Percentiles rank a stretch among this genome's conserved stretches.
These are phyloP conservation scores for Arxiozyma bovina DNA, from an alignment of 1,139 yeast species.

Conservation along the genomic window DNA sequence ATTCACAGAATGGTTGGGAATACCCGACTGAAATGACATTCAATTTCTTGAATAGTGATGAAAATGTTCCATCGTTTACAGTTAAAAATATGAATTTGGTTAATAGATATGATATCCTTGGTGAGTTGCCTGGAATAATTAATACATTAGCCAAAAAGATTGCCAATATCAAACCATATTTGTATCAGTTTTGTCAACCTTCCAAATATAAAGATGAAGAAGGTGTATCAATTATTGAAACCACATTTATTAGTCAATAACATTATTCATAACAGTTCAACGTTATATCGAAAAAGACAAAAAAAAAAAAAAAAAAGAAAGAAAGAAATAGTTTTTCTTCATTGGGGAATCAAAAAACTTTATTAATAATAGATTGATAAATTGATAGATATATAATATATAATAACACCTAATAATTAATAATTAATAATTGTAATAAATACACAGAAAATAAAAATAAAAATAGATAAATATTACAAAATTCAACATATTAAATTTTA, in stretches of 20 bases:
- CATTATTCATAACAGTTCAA: too few relatives aligned
- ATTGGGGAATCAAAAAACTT: too few relatives aligned
- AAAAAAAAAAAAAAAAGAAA: too few relatives aligned
- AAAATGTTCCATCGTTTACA: slow-evolving; percentile 7
- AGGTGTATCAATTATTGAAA: slow-evolving; percentile 26
- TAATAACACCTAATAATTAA: too few relatives aligned
- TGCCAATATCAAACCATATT: slow-evolving; percentile 78
- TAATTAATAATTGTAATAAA: too few relatives aligned
- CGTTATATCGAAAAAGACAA: too few relatives aligned
- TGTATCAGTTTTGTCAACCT: slow-evolving; percentile 70
- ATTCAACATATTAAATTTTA: neutral
- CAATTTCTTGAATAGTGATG: slow-evolving; percentile 36
- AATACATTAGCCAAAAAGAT: slow-evolving; percentile 73
- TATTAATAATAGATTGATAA: too few relatives aligned
- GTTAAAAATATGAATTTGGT: slow-evolving; percentile 40
- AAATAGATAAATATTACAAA: too few relatives aligned
- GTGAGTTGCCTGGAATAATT: slow-evolving; percentile 77
- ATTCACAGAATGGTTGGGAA: slow-evolving; percentile 71
- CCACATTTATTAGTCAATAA: slow-evolving; percentile 22
- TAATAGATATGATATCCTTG: slow-evolving; percentile 84
- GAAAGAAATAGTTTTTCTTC: too few relatives aligned
- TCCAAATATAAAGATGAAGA: slow-evolving; percentile 17
- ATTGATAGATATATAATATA: too few relatives aligned
- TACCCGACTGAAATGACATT: slow-evolving; percentile 59
- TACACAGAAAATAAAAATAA: neutral